Conservation (phyloP, 768 basidiomycete genomes). For the Collybia mongolica region DNA sequence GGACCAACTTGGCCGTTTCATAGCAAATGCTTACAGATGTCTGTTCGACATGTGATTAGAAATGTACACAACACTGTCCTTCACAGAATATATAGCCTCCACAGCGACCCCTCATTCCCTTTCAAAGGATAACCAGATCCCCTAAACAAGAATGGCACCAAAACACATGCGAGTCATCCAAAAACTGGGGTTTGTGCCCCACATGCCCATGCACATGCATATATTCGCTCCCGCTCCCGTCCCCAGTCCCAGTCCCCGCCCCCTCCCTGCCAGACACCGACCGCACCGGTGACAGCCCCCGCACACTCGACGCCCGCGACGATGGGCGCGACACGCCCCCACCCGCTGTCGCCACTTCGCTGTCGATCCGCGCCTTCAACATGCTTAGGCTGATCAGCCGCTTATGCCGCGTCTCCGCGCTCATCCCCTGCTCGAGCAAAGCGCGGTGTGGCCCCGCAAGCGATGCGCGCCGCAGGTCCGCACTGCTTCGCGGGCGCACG, state of each 20-base stretch:
- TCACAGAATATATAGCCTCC: too few species aligned
- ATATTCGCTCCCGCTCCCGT: too few species aligned
- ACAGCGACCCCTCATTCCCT: background rate
- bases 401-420: slow-evolving; percentile 77
- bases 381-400: slow-evolving; percentile 83
- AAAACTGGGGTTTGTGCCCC: slow-evolving; percentile 63
- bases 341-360: slow-evolving; percentile 54
- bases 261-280: slow-evolving; percentile 29
- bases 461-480: slow-evolving; percentile 35
- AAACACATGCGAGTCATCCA: slow-evolving; percentile 88
- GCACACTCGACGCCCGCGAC: slow-evolving; percentile 29
- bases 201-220: slow-evolving; percentile 7
- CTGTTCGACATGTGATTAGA: too few species aligned
- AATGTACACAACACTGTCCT: too few species aligned
- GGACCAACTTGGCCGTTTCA: too few species aligned
- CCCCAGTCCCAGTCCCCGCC: too few species aligned
- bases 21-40: too few species aligned
- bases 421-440: slow-evolving; percentile 66
- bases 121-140: slow-evolving; percentile 73
- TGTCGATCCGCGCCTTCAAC: slow-evolving; percentile 89
- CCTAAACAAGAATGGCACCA: slow-evolving; percentile 86
- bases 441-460: slow-evolving; percentile 41
- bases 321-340: slow-evolving; percentile 34
- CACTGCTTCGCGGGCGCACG: slow-evolving; percentile 46
- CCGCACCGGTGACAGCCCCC: slow-evolving; percentile 56